phyloP scores from a whole-genome alignment of 176 grass and related monocot species.

The Oryza brachyantha region DNA sequence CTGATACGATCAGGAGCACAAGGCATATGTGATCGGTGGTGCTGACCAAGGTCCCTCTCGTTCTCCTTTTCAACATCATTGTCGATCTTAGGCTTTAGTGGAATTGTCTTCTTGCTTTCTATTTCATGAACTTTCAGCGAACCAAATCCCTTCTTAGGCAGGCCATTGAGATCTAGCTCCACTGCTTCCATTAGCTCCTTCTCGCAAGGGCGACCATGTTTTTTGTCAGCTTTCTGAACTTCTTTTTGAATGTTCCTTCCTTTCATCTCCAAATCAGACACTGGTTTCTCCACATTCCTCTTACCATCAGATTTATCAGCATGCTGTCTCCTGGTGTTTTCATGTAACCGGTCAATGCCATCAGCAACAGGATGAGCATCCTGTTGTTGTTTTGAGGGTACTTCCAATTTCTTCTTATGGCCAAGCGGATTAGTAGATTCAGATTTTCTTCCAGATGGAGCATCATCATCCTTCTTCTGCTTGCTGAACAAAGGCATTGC shows the following conservation, averaged over 20 bases:
- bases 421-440: constrained; percentile 14
- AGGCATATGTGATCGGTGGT: constrained; percentile 17
- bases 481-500: constrained; percentile 23
- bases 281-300: constrained; percentile 27
- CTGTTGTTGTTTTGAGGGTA: constrained; percentile 33
- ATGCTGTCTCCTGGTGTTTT: constrained; percentile 25
- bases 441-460: constrained; percentile 33
- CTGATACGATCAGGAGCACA: constrained; percentile 27
- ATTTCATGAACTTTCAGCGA: constrained; percentile 33
- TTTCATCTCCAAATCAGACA: constrained; percentile 28
- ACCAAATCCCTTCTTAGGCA: constrained; percentile 43
- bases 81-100: constrained; percentile 29
- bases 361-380: constrained; percentile 47
- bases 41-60: neutral
- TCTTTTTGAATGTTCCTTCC: constrained; percentile 34
- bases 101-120: constrained; percentile 28
- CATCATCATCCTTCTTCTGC: neutral
- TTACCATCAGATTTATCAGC: constrained; percentile 31
- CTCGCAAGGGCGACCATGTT: neutral
- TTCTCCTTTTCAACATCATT: constrained; percentile 48
- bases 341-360: neutral
- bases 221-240: constrained; percentile 36
- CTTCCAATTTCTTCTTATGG: constrained; percentile 24
- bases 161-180: constrained; percentile 49
- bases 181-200: constrained; percentile 44